Conservation (phyloP, 208 protist species). For the Naegleria fowleri region DNA sequence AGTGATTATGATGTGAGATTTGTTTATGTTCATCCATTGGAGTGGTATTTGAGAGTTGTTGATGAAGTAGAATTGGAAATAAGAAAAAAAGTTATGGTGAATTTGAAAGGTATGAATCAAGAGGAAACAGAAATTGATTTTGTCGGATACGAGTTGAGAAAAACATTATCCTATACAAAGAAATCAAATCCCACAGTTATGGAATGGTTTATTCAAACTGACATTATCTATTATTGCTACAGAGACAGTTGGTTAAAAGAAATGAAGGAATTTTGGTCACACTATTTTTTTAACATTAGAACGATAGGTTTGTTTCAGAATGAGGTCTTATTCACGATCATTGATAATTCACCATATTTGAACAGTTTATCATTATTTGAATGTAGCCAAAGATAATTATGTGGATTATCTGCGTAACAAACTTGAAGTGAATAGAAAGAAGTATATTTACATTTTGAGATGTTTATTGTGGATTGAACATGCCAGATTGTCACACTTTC, state of each 20-base stretch:
- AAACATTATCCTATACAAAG: neutral
- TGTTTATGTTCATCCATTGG: neutral
- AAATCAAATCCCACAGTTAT: constrained; percentile 4
- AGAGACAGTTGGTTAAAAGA: neutral
- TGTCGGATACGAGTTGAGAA: neutral
- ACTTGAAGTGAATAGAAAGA: constrained; percentile 7
- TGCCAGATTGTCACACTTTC: neutral
- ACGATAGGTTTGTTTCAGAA: neutral
- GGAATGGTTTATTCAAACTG: neutral
- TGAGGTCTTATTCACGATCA: neutral
- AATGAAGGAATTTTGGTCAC: neutral
- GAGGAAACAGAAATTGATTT: neutral
- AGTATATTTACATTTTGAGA: constrained; percentile 11
- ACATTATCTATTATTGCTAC: neutral
- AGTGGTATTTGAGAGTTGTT: neutral
- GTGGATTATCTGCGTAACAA: constrained; percentile 4
- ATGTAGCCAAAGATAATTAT: constrained; percentile 13
- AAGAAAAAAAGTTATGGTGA: neutral
- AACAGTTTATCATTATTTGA: constrained; percentile 11
- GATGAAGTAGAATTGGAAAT: neutral
- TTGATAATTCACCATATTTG: neutral
- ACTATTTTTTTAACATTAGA: neutral
- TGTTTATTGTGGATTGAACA: neutral
- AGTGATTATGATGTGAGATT: constrained; percentile 6
- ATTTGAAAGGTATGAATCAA: neutral